phyloP scores from a whole-genome alignment of 139 green algal species.

The Monoraphidium neglectum region DNA sequence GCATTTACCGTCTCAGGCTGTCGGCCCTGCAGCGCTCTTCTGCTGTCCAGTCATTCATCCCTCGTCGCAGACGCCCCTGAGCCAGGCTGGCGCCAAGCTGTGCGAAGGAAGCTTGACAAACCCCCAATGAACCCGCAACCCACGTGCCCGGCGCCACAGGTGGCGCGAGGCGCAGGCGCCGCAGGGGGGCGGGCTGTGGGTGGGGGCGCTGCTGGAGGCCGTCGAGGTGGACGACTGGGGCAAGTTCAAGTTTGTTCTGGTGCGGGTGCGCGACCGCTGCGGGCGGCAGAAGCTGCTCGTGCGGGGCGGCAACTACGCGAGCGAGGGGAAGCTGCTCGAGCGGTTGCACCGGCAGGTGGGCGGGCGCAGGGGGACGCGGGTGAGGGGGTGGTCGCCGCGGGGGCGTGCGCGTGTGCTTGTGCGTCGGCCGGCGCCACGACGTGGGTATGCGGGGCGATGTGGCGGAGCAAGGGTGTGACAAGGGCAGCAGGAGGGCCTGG shows the following conservation, averaged over 20 bases:
- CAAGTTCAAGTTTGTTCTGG: conserved; percentile 36
- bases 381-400: too few species aligned
- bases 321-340: conserved; percentile 51
- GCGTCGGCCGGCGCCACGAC: too few species aligned
- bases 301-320: conserved; percentile 59
- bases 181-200: conserved; percentile 32
- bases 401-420: too few species aligned
- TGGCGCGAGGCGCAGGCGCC: conserved; percentile 28
- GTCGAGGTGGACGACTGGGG: conserved; percentile 72
- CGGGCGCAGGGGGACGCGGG: neutral
- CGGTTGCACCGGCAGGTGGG: conserved; percentile 34
- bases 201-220: conserved; percentile 44
- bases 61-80: too few species aligned
- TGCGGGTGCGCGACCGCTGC: conserved; percentile 40
- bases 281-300: conserved; percentile 66
- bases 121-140: too few species aligned
- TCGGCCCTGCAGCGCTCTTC: too few species aligned
- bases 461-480: neutral
- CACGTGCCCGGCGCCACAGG: too few species aligned
- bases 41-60: too few species aligned
- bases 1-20: too few species aligned
- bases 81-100: too few species aligned
- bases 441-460: too few species aligned
- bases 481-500: neutral
- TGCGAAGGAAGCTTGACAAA: too few species aligned